Evolutionary conservation across 2,329 filamentous ascomycete genomes (phyloP).

Genomic region (Cordyceps farinosa): DNA sequence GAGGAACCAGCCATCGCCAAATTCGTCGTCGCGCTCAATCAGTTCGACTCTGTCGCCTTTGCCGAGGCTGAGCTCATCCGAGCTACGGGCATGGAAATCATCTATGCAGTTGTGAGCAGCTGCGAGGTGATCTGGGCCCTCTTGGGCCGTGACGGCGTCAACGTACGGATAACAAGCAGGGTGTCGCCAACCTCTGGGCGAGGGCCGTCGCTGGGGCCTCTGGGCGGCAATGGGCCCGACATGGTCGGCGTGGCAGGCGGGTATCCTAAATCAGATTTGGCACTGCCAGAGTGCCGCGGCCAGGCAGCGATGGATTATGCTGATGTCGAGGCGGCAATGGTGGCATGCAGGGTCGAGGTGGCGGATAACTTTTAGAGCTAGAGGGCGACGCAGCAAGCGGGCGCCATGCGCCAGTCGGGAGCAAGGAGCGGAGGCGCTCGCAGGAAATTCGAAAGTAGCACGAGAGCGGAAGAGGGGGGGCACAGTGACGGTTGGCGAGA

Average conservation of each 20-base stretch:
- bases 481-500: neutral
- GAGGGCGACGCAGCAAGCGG: constrained; percentile 2
- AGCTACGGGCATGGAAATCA: constrained; percentile 86
- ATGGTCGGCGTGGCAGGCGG: constrained; percentile 1
- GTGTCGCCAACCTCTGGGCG: constrained; percentile 63
- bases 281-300: constrained; percentile 6
- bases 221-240: constrained; percentile 40
- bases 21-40: constrained; percentile 82
- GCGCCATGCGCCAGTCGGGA: constrained; percentile 13
- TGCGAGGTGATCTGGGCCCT: neutral
- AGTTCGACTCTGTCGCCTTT: constrained; percentile 83
- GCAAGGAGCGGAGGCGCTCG: neutral
- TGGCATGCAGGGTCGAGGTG: constrained; percentile 11
- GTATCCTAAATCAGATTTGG: constrained; percentile 3
- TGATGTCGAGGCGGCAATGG: constrained; percentile 11
- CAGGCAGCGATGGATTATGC: constrained; percentile 11
- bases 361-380: neutral
- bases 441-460: neutral
- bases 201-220: constrained; percentile 33
- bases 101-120: constrained; percentile 48
- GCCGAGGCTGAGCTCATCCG: constrained; percentile 83
- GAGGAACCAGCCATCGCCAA: constrained; percentile 83
- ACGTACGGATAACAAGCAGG: constrained; percentile 69
- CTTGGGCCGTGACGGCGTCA: neutral
- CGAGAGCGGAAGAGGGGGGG: neutral